Evolutionary conservation across 345 rosid species (phyloP).

Genomic region (Mangifera indica): DNA sequence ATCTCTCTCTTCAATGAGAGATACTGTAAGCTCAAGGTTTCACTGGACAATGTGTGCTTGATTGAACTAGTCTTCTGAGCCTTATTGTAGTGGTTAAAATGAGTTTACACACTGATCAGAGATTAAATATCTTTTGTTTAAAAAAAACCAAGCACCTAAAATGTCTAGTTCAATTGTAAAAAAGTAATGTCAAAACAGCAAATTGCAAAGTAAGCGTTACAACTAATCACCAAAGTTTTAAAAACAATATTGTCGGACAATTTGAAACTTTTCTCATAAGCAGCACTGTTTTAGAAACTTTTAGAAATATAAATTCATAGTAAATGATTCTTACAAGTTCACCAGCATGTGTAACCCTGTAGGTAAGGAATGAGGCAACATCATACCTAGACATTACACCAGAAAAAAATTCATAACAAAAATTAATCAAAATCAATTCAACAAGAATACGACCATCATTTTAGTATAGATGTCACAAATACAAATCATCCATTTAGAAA

Average conservation of each 20-base stretch:
- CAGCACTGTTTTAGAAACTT: background rate
- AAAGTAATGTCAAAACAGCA: background rate
- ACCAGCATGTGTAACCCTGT: slow-evolving; percentile 57
- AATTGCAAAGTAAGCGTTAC: background rate
- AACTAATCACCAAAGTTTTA: background rate
- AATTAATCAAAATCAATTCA: too few relatives aligned
- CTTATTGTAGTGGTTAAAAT: background rate
- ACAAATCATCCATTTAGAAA: too few relatives aligned
- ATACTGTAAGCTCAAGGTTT: background rate
- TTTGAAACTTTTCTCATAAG: background rate
- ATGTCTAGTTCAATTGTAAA: background rate
- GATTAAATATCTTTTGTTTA: background rate
- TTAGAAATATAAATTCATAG: slow-evolving; percentile 7
- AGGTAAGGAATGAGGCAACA: slow-evolving; percentile 53
- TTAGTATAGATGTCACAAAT: too few relatives aligned
- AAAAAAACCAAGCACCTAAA: too few relatives aligned
- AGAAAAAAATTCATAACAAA: background rate
- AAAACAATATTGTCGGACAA: background rate
- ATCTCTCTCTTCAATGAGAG: background rate
- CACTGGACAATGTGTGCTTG: background rate
- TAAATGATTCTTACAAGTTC: slow-evolving; percentile 59
- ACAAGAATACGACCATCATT: too few relatives aligned
- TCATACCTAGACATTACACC: slow-evolving; percentile 63
- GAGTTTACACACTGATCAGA: background rate
- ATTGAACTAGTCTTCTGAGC: background rate